These are phyloP conservation scores for Aegilops bicornis DNA, from an alignment of 176 grass and related monocot species.

Conservation along the genomic window DNA sequence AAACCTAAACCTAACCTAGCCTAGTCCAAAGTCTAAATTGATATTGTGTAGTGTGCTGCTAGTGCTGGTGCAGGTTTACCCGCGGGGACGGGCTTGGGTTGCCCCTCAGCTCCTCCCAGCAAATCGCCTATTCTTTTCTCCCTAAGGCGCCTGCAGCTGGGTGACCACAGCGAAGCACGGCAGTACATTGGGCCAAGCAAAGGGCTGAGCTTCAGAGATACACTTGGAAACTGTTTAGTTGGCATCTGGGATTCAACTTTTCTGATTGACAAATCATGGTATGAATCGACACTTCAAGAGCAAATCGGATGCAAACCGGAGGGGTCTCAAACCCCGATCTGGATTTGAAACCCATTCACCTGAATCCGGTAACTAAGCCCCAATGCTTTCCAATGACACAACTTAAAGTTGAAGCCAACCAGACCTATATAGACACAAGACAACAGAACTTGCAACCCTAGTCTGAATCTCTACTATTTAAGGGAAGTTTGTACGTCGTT, in stretches of 20 bases:
- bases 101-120: too few relatives aligned
- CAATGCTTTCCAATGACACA: background rate
- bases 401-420: background rate
- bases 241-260: background rate
- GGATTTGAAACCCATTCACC: background rate
- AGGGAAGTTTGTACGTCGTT: too few relatives aligned
- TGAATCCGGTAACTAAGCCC: background rate
- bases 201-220: background rate
- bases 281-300: background rate
- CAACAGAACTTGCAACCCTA: background rate
- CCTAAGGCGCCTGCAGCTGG: too few relatives aligned
- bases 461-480: background rate
- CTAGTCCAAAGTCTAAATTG: background rate
- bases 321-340: background rate
- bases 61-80: too few relatives aligned
- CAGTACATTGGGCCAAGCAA: background rate
- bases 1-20: background rate
- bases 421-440: background rate
- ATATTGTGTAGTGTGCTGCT: too few relatives aligned
- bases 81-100: too few relatives aligned
- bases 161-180: background rate
- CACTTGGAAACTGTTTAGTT: background rate
- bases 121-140: too few relatives aligned
- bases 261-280: background rate
- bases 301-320: background rate